These are phyloP conservation scores for Exophiala bonariae DNA, from an alignment of 2,329 filamentous ascomycete species.

Conservation along the genomic window DNA sequence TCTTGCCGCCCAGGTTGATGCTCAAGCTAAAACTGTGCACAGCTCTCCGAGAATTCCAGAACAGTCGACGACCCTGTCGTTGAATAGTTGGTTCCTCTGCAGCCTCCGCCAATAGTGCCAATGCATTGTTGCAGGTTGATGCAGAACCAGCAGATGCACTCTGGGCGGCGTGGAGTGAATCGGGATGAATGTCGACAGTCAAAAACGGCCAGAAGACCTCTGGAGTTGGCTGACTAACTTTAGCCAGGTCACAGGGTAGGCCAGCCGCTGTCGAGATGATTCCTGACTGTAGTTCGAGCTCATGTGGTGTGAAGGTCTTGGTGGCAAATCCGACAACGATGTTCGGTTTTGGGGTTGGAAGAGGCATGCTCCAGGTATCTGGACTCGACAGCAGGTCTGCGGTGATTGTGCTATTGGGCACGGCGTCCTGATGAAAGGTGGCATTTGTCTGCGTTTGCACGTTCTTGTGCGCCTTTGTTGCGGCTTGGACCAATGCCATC, in stretches of 20 bases:
- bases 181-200: slow-evolving; percentile 15
- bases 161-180: slow-evolving; percentile 12
- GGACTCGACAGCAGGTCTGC: background rate
- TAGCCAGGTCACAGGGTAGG: slow-evolving; percentile 18
- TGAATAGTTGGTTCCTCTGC: slow-evolving; percentile 8
- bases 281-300: slow-evolving; percentile 20
- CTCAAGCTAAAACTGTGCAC: slow-evolving; percentile 19
- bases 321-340: slow-evolving; percentile 18
- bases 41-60: slow-evolving; percentile 9
- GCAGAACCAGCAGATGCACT: slow-evolving; percentile 18
- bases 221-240: slow-evolving; percentile 16
- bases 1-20: slow-evolving; percentile 6
- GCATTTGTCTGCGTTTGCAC: slow-evolving; percentile 9
- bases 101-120: slow-evolving; percentile 15
- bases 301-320: slow-evolving; percentile 12
- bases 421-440: slow-evolving; percentile 16
- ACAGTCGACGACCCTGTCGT: slow-evolving; percentile 5
- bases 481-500: slow-evolving; percentile 13
- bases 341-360: slow-evolving; percentile 17
- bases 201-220: slow-evolving; percentile 23
- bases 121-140: slow-evolving; percentile 20
- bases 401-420: slow-evolving; percentile 8
- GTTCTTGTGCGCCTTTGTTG: slow-evolving; percentile 9
- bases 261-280: slow-evolving; percentile 18
- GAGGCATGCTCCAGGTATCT: slow-evolving; percentile 11